Base-by-base conservation (phyloP, 345 rosid species). In the Raphanus raphanistrum region DNA sequence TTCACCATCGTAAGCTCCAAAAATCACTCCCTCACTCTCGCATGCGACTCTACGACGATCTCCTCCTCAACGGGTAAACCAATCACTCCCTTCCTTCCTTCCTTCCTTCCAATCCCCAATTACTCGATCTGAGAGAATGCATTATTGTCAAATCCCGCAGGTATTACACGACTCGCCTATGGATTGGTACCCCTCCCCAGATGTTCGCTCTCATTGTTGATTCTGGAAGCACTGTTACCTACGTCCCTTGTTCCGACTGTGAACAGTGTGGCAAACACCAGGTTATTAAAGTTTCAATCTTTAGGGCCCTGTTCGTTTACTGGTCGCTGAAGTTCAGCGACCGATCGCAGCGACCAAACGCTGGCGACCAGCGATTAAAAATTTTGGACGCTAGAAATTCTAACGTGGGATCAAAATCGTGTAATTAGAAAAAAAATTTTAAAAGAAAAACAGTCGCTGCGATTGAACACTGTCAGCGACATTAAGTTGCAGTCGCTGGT, bases 121-220 rank as follows among this genome's bases (percentile, higher is more conserved):
- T 13, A 8, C 21, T 21, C 10, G 59, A 52, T 48, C 68, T 73
- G 25, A 41, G 3, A 10, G 41, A 33, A 33, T 33, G 36, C 36
- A 33, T 33, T 41, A 41, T 41, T 12, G 9, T 35, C 41, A 41
- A 41, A 45, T 13, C 4, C 65, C 26, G 10, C 62, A 92, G 97
- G 75, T 94, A 94, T 78, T 95, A 95, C 25, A 90, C 99, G 3
- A 90, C 97, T 52, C 76, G 96, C 79, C 85, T 94, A 8, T 94
- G 88, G 95, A 94, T 94, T 84, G 98, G 98, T 65, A 90, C 97
- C 36, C 98, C 98, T 1, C 97, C 98, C 2, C 98, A 94, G 86
- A 86, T 52, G 80, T 94, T 94, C 74, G 89, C 97, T 15, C 88
- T 94, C 8, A 92, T 94, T 45, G 98, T 90, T 1, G 97, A 94